Percentiles rank a stretch among this genome's conserved stretches.
Conservation (phyloP, 2,329 filamentous ascomycete species). For the Pseudogymnoascus sp. region DNA sequence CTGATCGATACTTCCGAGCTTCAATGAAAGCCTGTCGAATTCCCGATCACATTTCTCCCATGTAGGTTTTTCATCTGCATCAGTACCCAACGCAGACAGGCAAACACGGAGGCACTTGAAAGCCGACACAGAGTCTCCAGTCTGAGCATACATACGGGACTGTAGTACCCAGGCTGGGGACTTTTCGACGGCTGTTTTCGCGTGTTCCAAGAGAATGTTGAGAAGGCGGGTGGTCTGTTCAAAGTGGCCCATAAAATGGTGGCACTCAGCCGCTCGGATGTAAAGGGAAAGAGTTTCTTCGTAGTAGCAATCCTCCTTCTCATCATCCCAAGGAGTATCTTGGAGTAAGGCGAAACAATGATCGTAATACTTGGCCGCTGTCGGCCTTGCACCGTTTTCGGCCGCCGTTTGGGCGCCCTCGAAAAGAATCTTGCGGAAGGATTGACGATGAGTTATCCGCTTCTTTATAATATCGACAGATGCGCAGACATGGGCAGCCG, state of each 20-base stretch:
- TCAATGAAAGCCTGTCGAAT: constrained; percentile 55
- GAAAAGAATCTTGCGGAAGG: constrained; percentile 63
- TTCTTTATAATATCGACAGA: constrained; percentile 66
- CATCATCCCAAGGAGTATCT: constrained; percentile 65
- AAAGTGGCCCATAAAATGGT: constrained; percentile 68
- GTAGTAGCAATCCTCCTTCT: constrained; percentile 64
- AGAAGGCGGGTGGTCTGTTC: constrained; percentile 61
- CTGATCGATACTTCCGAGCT: constrained; percentile 50
- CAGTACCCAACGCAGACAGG: constrained; percentile 58
- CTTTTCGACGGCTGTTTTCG: constrained; percentile 66
- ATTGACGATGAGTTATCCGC: constrained; percentile 48
- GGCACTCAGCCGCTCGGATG: constrained; percentile 72
- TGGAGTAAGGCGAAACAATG: constrained; percentile 73
- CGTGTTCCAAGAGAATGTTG: constrained; percentile 58
- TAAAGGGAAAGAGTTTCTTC: constrained; percentile 77
- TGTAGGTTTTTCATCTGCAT: constrained; percentile 55
- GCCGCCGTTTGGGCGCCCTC: constrained; percentile 70
- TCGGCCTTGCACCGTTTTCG: constrained; percentile 74
- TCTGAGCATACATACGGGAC: constrained; percentile 67
- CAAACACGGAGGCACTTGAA: constrained; percentile 64
- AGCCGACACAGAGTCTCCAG: constrained; percentile 61
- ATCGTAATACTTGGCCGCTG: constrained; percentile 73
- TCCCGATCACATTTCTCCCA: constrained; percentile 70
- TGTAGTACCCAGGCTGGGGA: constrained; percentile 76
- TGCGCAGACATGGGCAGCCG: constrained; percentile 73